Evolutionary conservation across 1,284 basidiomycete genomes (phyloP), one percentile per base, ranked within the genome.

Genomic region (Sanghuangporus weigelae): DNA sequence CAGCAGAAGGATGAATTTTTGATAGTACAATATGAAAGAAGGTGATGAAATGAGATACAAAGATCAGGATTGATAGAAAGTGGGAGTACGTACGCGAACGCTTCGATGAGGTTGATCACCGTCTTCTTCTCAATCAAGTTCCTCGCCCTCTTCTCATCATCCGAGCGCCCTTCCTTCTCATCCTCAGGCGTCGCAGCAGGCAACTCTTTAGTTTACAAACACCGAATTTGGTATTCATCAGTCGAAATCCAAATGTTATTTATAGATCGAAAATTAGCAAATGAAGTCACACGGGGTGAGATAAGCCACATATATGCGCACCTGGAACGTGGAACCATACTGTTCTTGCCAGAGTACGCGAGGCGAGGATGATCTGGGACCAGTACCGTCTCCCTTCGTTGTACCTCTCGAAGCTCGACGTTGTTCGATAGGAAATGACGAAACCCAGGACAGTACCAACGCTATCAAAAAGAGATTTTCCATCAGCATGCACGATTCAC

Each of bases 391-490:
- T 77, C 3, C 89, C 89, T 69, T 92, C 89, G 67, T 85, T 86
- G 73, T 92, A 87, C 21, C 87, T 77, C 69, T 90, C 88, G 69
- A 90, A 91, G 21, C 88, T 88, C 2, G 88, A 87, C 2, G 87
- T 90, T 0, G 89, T 91, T 44, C 89, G 77, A 71, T 84, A 85
- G 0, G 84, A 84, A 60, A 88, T 81, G 44, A 87, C 80, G 67
- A 88, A 86, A 79, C 84, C 85, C 10, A 86, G 76, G 0, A 87
- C 84, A 7, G 84, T 86, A 78, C 86, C 85, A 50, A 85, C 59
- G 38, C 61, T 66, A 56, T 21, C 36, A 46, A 57, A 40, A 14
- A 4, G 26, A 5, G 5, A 50, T 14, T 1, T 7, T 59, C 57
- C 0, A 64, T n/a, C 55, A 51, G 50, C 67, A 35, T 61, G 42